Percentiles rank a stretch among this genome's conserved stretches.
phyloP scores from a whole-genome alignment of 257 asterid species.

The Solanum gandarillasii region DNA sequence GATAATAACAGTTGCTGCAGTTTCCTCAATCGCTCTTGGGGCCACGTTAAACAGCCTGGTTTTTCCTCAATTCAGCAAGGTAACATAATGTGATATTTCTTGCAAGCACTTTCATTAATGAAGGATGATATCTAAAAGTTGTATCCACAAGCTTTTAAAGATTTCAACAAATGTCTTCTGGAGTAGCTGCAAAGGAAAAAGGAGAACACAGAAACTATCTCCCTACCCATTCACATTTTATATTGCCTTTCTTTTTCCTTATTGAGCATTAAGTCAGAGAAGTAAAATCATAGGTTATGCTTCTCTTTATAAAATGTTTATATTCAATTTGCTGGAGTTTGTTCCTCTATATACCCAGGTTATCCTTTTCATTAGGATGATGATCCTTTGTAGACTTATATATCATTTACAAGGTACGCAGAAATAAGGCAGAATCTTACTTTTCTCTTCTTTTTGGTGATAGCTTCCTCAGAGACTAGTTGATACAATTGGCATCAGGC shows the following conservation, averaged over 20 bases:
- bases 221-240: not conserved
- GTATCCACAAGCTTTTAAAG: not conserved
- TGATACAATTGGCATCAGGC: constrained; percentile 59
- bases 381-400: not conserved
- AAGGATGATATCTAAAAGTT: not conserved
- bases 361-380: not conserved
- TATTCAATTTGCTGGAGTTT: not conserved
- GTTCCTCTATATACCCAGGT: not conserved
- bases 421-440: not conserved
- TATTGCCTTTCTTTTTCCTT: not conserved
- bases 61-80: constrained; percentile 71
- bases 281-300: not conserved
- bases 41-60: constrained; percentile 53
- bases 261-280: not conserved
- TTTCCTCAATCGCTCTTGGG: constrained; percentile 66
- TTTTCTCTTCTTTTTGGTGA: constrained; percentile 8
- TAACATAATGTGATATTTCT: not conserved
- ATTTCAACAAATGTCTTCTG: not conserved
- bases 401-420: not conserved
- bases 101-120: not conserved
- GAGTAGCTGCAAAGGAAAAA: not conserved
- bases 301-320: not conserved
- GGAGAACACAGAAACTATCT: not conserved
- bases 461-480: constrained; percentile 84
- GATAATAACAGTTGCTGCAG: constrained; percentile 56